Base-by-base conservation (phyloP, 1,139 yeast genomes). In the Blastobotrys persicus region DNA sequence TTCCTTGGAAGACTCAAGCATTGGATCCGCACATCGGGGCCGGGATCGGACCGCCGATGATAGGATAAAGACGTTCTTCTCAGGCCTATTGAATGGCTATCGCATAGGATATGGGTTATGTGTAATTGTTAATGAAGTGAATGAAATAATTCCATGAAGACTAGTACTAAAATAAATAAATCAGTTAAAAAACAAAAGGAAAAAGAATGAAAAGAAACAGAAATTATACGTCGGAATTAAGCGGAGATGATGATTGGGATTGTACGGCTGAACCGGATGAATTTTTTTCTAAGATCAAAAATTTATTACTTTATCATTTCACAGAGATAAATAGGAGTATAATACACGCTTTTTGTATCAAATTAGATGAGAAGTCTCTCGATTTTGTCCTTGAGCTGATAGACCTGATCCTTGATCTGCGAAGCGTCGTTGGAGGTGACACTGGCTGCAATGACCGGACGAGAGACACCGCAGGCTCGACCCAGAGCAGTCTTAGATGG, bases 391-490 rank as follows among this genome's bases (percentile, higher is more conserved):
- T 92, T 94, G 75, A 91, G 89, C 70, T 87, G 88, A 76, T 87
- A 89, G 76, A 92, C 88, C 80, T 91, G 98, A 80, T 79, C 88
- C 82, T 89, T 89, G 78, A 94, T 86, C 66, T 96, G 88, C 63
- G 98, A 89, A 65, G 97, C 96, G 69, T 94, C 99, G 77, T 94
- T 92, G 60, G 98, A 82, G 69, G 99, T 94, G 70, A 94, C 95
- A 58, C 96, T 87, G 59, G 98, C 98, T 69, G 98, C 95, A 71
- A 92, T 91, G 55, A 94, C 98, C 60, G 98, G 98, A 80, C 99
- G 87, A 55, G 98, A 88, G 61, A 94, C 98, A 77, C 98, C 99
- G 79, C 98, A 92, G 65, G 98, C 98, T 79, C 98, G 88, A 72
- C 99, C 98, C 65, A 94, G 81, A 59, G 98, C 98, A 66, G 95